phyloP scores from a whole-genome alignment of 2,329 filamentous ascomycete species.

The Hypomyces perniciosus region DNA sequence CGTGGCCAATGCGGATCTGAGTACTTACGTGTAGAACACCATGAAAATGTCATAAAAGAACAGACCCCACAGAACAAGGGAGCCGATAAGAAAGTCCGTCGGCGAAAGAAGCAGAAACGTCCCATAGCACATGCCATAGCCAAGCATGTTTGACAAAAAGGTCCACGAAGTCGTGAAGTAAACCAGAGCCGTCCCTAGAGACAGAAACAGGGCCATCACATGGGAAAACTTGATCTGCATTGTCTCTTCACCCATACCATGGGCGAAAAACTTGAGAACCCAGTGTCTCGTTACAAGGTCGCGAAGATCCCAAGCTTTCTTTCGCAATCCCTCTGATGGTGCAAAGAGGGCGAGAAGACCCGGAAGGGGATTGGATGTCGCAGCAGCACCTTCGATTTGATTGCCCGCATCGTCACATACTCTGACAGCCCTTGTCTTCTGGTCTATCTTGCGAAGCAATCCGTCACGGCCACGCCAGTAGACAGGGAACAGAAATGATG shows the following conservation, averaged over 20 bases:
- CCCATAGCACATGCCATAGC: constrained; percentile 79
- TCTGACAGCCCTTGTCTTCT: constrained; percentile 33
- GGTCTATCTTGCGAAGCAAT: constrained; percentile 39
- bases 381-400: constrained; percentile 18
- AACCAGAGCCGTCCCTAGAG: constrained; percentile 47
- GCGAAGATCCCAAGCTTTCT: constrained; percentile 44
- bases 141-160: constrained; percentile 74
- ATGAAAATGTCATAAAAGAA: constrained; percentile 96
- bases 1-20: not conserved
- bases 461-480: constrained; percentile 52
- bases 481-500: constrained; percentile 66
- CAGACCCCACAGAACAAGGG: constrained; percentile 67
- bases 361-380: constrained; percentile 25
- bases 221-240: constrained; percentile 51
- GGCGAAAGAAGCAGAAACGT: constrained; percentile 80
- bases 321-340: constrained; percentile 16
- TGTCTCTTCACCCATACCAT: constrained; percentile 43
- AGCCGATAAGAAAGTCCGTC: constrained; percentile 78
- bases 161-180: constrained; percentile 61
- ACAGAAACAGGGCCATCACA: constrained; percentile 49
- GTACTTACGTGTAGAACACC: constrained; percentile 71
- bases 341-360: constrained; percentile 30
- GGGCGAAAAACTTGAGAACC: constrained; percentile 44
- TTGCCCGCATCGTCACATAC: constrained; percentile 31
- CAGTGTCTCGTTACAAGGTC: constrained; percentile 46